Percentiles rank a stretch among this genome's conserved stretches.
These are phyloP conservation scores for Candida railenensis DNA, from an alignment of 805 yeast species.

Conservation along the genomic window DNA sequence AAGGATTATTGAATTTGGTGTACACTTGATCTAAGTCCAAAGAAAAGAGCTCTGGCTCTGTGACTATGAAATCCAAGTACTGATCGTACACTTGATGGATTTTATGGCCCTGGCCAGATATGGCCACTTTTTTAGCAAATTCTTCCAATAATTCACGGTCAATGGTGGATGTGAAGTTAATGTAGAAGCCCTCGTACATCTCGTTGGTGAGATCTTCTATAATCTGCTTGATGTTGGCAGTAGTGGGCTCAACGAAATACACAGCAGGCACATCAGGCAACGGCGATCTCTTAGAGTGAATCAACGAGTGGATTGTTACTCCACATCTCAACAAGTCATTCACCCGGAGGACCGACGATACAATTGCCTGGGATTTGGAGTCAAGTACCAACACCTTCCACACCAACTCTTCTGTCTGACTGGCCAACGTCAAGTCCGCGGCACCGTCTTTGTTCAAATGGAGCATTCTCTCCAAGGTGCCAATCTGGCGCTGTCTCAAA, in stretches of 20 bases:
- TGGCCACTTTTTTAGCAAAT: constrained; percentile 79
- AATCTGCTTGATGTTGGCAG: constrained; percentile 67
- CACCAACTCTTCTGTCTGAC: constrained; percentile 53
- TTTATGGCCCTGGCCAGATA: constrained; percentile 64
- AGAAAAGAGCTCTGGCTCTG: constrained; percentile 89
- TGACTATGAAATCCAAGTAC: constrained; percentile 85
- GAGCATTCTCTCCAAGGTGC: constrained; percentile 73
- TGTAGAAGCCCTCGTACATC: constrained; percentile 73
- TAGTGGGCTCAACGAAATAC: constrained; percentile 86
- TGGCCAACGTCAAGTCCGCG: constrained; percentile 51
- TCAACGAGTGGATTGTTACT: constrained; percentile 82
- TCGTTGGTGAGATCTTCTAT: constrained; percentile 72
- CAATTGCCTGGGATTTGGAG: constrained; percentile 72
- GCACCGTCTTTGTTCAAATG: constrained; percentile 68
- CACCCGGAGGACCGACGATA: constrained; percentile 89
- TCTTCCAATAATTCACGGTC: constrained; percentile 80
- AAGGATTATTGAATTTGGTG: constrained; percentile 66
- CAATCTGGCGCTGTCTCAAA: constrained; percentile 3
- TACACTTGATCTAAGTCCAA: constrained; percentile 68
- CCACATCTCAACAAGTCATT: constrained; percentile 89
- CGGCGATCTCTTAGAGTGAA: constrained; percentile 71
- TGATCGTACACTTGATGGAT: constrained; percentile 93
- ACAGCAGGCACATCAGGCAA: constrained; percentile 94
- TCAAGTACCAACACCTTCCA: constrained; percentile 95
- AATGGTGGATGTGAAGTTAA: constrained; percentile 84